Conservation (phyloP, 768 basidiomycete genomes). For the Pluteus cervinus region DNA sequence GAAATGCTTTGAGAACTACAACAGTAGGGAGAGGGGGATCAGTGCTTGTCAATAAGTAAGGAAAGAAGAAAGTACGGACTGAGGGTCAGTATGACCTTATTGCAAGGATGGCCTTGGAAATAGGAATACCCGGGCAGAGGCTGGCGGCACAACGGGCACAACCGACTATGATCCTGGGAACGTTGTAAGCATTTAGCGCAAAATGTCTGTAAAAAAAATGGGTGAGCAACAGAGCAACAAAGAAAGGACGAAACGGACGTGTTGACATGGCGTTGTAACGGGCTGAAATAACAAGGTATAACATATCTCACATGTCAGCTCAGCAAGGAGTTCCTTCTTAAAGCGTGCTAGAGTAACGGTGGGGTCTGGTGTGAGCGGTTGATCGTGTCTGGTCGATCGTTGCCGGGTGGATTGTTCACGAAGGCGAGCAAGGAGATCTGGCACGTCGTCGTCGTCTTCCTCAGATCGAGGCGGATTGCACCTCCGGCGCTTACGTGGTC, state of each 20-base stretch:
- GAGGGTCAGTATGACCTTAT: conserved; percentile 65
- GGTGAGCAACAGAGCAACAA: conserved; percentile 9
- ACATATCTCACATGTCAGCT: conserved; percentile 91
- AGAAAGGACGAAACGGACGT: conserved; percentile 45
- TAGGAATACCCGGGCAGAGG: conserved; percentile 69
- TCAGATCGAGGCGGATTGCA: conserved; percentile 10
- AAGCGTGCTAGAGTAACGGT: conserved; percentile 30
- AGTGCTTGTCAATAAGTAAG: conserved; percentile 3
- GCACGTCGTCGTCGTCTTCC: conserved; percentile 16
- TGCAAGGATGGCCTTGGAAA: conserved; percentile 76
- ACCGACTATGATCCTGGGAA: conserved; percentile 75
- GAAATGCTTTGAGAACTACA: conserved; percentile 66
- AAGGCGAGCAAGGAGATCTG: conserved; percentile 34
- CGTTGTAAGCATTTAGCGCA: conserved; percentile 86
- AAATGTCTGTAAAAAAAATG: conserved; percentile 58
- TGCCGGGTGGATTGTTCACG: conserved; percentile 22
- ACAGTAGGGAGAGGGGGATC: conserved; percentile 7
- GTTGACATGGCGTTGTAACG: conserved; percentile 92
- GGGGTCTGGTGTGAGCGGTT: conserved; percentile 23
- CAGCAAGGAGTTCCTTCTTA: conserved; percentile 56
- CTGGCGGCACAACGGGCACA: conserved; percentile 85
- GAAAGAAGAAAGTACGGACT: conserved; percentile 34
- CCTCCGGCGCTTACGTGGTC: conserved; percentile 25
- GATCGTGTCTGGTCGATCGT: conserved; percentile 23
- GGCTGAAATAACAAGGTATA: conserved; percentile 79